A percentile compares a stretch with the other conserved stretches of the same genome.
These are phyloP conservation scores for Monilinia aucupariae DNA, from an alignment of 2,329 filamentous ascomycete genomes.

Conservation along the genomic window DNA sequence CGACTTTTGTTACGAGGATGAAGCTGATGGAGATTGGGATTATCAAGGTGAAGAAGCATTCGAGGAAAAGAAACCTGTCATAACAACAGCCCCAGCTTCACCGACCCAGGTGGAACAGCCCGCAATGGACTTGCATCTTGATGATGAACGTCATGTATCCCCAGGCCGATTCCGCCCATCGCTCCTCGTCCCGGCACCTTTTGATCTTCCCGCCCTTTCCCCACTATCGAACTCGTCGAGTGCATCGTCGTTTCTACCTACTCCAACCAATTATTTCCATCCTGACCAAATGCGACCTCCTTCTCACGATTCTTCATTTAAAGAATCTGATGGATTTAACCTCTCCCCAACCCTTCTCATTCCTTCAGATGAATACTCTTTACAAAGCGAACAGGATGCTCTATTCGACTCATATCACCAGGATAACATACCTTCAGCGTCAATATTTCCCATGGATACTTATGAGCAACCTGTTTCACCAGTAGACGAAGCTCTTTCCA, in stretches of 20 bases:
- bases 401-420: conserved; percentile 30
- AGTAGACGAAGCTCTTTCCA: conserved; percentile 32
- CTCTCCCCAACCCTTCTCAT: conserved; percentile 59
- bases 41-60: conserved; percentile 60
- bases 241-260: conserved; percentile 21
- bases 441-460: conserved; percentile 27
- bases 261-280: conserved; percentile 26
- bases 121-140: conserved; percentile 23
- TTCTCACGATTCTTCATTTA: conserved; percentile 49
- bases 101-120: conserved; percentile 17
- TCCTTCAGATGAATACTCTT: conserved; percentile 49
- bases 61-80: conserved; percentile 39
- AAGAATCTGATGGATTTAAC: conserved; percentile 54
- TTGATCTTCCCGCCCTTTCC: conserved; percentile 33
- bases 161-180: conserved; percentile 33
- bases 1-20: conserved; percentile 66
- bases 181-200: conserved; percentile 28
- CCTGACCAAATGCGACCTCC: conserved; percentile 26
- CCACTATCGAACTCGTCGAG: conserved; percentile 30
- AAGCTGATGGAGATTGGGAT: conserved; percentile 60
- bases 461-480: conserved; percentile 28
- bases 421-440: conserved; percentile 22
- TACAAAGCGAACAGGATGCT: conserved; percentile 43
- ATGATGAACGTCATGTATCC: conserved; percentile 24
- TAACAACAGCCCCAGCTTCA: conserved; percentile 30